Base-by-base conservation (phyloP, 805 yeast genomes). In the Saccharomyces kudriavzevii region DNA sequence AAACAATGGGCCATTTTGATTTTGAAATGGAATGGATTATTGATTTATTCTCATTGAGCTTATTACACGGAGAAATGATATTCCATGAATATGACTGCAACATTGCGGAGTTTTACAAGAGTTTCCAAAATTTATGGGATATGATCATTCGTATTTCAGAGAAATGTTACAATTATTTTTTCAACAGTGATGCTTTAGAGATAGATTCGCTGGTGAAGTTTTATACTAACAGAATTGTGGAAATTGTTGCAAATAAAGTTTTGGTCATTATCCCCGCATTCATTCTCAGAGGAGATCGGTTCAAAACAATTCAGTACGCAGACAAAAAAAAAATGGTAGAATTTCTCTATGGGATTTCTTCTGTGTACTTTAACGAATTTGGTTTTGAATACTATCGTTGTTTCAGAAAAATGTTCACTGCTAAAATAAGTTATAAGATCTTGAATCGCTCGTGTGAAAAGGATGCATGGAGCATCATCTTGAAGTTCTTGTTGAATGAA, bases 361-460 rank as follows among this genome's bases (percentile, higher is more conserved):
- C 69, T 5, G 54, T 65, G 51, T 68, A 63, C 52, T 68, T 66
- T 49, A 67, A 67, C 49, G 65, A 66, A 49, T 59, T 66, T 51
- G 67, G 64, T 2, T 54, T 57, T n/a, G 66, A 65, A 26, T 63
- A 66, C 48, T 67, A 66, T 48, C 60, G 65, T 22, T 54, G 64
- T 47, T 68, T 67, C 49, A 63, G 59, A 51, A 63, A 62, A 47
- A 60, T 68, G 65, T 68, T 68, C 47, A 56, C 62, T 8, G 63
- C 65, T 4, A 67, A 67, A 50, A 56, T 68, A 5, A 55, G 55
- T 31, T 66, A 61, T 47, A 66, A 64, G 48, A 61, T 64, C 20
- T 56, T 64, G 50, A 58, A 58, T 31, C 50, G 61, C 27, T 62
- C 65, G 11, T 54, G 52, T 13, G 57, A 52, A 22, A 58, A 53